A percentile compares a stretch with the other conserved stretches of the same genome.
These are phyloP conservation scores for Logfia minima DNA, from an alignment of 129 eudicot species.

Conservation along the genomic window DNA sequence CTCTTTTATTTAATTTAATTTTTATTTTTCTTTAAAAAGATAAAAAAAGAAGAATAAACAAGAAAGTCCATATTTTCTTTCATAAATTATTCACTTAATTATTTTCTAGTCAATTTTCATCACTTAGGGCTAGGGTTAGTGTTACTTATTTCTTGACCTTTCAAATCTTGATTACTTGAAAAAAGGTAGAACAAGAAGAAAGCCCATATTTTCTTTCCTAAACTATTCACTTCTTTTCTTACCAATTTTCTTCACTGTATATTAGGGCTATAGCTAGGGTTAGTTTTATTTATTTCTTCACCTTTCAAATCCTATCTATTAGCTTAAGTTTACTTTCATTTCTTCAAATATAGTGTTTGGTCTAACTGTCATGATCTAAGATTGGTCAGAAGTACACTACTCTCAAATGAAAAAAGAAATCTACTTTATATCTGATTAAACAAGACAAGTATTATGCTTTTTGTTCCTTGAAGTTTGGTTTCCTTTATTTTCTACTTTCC, in stretches of 20 bases:
- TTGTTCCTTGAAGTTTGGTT: slow-evolving; percentile 70
- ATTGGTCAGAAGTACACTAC: slow-evolving; percentile 37
- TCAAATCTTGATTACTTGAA: slow-evolving; percentile 1
- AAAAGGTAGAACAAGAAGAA: not conserved
- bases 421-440: slow-evolving; percentile 55
- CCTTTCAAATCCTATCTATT: slow-evolving; percentile 18
- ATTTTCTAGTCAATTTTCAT: not conserved
- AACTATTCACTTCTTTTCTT: slow-evolving; percentile 30
- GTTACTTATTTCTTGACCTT: not conserved
- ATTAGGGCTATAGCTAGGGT: slow-evolving; percentile 34
- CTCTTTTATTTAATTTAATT: not conserved
- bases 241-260: slow-evolving; percentile 37
- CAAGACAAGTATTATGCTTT: slow-evolving; percentile 66
- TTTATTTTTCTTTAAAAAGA: not conserved
- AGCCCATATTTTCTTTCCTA: not conserved
- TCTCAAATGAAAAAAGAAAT: slow-evolving; percentile 23
- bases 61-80: slow-evolving; percentile 22
- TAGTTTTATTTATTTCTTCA: slow-evolving; percentile 24
- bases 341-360: slow-evolving; percentile 26
- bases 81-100: not conserved
- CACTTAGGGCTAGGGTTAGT: not conserved
- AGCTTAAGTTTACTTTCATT: not conserved
- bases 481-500: slow-evolving; percentile 9
- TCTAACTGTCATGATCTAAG: slow-evolving; percentile 42
- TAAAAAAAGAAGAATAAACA: not conserved